Evolutionary conservation across 345 rosid genomes (phyloP), one percentile per base, ranked within the genome.

Genomic region (Citrus cavaleriei): DNA sequence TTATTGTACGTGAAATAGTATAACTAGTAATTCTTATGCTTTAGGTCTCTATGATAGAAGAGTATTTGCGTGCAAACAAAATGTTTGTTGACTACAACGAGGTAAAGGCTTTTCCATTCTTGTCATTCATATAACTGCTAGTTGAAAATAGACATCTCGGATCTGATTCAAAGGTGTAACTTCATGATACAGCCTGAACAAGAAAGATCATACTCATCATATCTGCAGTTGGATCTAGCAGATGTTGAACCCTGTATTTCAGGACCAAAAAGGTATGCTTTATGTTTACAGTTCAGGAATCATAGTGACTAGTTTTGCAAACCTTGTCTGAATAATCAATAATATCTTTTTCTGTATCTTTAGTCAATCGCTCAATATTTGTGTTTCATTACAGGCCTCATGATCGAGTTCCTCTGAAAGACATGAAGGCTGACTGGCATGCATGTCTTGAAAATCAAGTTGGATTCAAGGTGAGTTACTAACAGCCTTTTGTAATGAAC

Each of bases 391-490:
- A 27, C 83, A 92, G 98, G 77, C 97, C 93, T 77, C 97, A 93
- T 81, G 98, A 95, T 80, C 91, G 92, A 72, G 98, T 93, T 83
- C 71, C 90, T 75, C 60, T 93, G 85, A 94, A 84, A 82, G 93
- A 91, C 67, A 90, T 91, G 98, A 94, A 91, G 86, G 87, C 86
- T 74, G 98, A 94, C 77, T 95, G 97, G 98, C 97, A 89, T 77
- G 88, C 96, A 58, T 93, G 98, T 81, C 92, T 91, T 72, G 90
- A 88, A 63, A 93, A 81, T 40, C 83, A 80, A 77, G 95, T 91
- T 71, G 96, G 98, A 77, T 93, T 93, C 80, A 93, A 93, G 92
- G 98, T 92, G 54, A 80, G 90, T 75, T 42, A 13, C 40, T 16
- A 66, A 27, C 16, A 8, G 6, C 6, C 27, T 9, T 46, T 46